These are phyloP conservation scores for Arthrobotrys conoides DNA, from an alignment of 2,329 filamentous ascomycete genomes.

Conservation along the genomic window DNA sequence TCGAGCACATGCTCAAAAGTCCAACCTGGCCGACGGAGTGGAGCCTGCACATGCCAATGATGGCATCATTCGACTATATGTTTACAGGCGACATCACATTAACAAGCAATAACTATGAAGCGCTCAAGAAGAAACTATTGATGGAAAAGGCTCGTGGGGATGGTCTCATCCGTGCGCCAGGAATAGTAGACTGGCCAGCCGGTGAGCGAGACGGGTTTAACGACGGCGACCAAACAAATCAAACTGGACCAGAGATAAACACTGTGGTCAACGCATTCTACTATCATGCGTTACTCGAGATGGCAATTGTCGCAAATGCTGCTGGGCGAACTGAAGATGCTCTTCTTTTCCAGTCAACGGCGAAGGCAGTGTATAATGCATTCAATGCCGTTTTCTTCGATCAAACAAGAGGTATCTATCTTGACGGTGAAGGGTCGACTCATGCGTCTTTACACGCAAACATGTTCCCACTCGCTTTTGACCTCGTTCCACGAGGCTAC, in stretches of 20 bases:
- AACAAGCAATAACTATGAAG: constrained; percentile 23
- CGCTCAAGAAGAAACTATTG: constrained; percentile 29
- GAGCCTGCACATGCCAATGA: constrained; percentile 46
- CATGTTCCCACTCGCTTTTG: constrained; percentile 39
- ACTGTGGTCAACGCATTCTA: constrained; percentile 41
- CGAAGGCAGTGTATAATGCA: constrained; percentile 18
- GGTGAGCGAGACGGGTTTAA: constrained; percentile 27
- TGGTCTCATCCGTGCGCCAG: constrained; percentile 23
- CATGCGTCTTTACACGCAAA: constrained; percentile 42
- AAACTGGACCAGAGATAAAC: constrained; percentile 27
- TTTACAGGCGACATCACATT: constrained; percentile 24
- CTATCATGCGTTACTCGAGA: constrained; percentile 28
- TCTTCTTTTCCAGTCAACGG: constrained; percentile 11
- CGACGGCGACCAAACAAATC: background rate
- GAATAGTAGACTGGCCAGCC: constrained; percentile 33
- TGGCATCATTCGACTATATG: constrained; percentile 26
- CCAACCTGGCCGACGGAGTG: constrained; percentile 46
- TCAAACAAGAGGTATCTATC: constrained; percentile 3
- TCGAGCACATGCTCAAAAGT: constrained; percentile 30
- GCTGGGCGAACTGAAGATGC: background rate
- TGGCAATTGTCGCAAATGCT: constrained; percentile 30
- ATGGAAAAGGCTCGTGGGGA: constrained; percentile 34
- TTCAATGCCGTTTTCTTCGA: constrained; percentile 37
- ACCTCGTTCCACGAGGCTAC: constrained; percentile 25
- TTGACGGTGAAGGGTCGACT: constrained; percentile 28